Percentiles rank a stretch among this genome's conserved stretches.
Conservation (phyloP, 805 yeast species). For the Cyberlindnera petersonii region DNA sequence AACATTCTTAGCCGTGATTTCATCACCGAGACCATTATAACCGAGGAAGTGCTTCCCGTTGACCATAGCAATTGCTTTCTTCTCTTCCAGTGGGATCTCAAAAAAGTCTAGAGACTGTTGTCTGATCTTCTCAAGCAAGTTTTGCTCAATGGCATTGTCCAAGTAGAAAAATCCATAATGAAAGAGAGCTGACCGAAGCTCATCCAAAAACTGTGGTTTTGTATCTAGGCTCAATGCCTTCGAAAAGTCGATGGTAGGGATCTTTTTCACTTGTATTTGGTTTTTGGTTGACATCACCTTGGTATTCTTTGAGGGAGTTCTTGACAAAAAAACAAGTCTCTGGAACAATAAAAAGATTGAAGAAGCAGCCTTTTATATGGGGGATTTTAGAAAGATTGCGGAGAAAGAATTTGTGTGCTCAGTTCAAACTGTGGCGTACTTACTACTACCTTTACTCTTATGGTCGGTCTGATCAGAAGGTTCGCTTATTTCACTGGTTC, state of each 20-base stretch:
- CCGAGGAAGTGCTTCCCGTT: constrained; percentile 44
- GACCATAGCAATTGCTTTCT: constrained; percentile 38
- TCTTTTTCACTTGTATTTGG: constrained; percentile 1
- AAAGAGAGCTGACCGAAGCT: constrained; percentile 48
- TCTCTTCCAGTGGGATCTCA: constrained; percentile 36
- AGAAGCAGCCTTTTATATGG: no score
- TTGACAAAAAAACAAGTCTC: background rate
- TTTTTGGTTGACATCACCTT: background rate
- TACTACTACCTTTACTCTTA: no score
- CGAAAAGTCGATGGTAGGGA: constrained; percentile 45
- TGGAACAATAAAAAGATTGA: no score
- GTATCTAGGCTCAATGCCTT: constrained; percentile 39
- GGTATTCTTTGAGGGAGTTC: background rate
- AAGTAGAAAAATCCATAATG: constrained; percentile 42
- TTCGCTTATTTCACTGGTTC: no score
- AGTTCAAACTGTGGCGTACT: constrained; percentile 5
- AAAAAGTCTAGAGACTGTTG: constrained; percentile 35
- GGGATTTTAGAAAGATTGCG: background rate
- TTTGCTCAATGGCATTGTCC: constrained; percentile 40
- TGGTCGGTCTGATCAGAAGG: no score
- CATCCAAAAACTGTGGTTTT: constrained; percentile 24
- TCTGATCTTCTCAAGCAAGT: constrained; percentile 27
- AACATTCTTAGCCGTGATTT: constrained; percentile 40
- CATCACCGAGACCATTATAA: constrained; percentile 43
- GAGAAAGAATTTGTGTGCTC: constrained; percentile 1